phyloP scores from a whole-genome alignment of 1,139 yeast species.

The Williopsis jadinii region DNA sequence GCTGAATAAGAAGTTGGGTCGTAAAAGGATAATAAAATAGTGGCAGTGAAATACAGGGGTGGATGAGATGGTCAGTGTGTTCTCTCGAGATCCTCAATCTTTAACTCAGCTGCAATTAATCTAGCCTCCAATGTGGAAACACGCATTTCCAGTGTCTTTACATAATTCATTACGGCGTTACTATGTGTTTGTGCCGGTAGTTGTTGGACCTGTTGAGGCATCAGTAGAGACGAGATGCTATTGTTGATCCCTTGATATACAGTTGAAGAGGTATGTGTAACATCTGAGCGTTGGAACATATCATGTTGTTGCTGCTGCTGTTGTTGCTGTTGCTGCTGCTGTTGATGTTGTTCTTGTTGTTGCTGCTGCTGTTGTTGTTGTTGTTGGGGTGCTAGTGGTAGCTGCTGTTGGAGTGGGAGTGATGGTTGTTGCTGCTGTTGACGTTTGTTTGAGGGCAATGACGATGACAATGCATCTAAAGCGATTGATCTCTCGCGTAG shows the following conservation, averaged over 20 bases:
- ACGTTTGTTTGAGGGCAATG: background rate
- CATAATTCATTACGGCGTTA: slow-evolving; percentile 13
- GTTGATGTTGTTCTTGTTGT: background rate
- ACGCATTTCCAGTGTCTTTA: slow-evolving; percentile 17
- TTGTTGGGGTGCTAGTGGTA: background rate
- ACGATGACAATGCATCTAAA: background rate
- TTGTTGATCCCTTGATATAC: background rate
- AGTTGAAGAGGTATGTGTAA: no score
- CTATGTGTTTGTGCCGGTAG: background rate
- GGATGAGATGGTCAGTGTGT: no score
- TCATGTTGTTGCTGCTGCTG: background rate
- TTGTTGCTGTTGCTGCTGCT: background rate
- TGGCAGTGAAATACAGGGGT: no score
- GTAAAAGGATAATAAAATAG: no score
- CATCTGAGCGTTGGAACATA: no score
- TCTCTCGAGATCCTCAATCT: slow-evolving; percentile 24
- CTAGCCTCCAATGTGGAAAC: slow-evolving; percentile 29
- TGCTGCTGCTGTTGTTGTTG: background rate
- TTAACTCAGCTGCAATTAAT: slow-evolving; percentile 22
- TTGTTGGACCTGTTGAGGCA: background rate
- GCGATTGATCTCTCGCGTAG: background rate
- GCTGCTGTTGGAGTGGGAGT: background rate
- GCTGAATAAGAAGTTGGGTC: no score
- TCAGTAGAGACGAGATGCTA: no score
- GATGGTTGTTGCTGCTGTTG: background rate